These are phyloP conservation scores for Amphichorda felina DNA, from an alignment of 2,329 filamentous ascomycete species.

Conservation along the genomic window DNA sequence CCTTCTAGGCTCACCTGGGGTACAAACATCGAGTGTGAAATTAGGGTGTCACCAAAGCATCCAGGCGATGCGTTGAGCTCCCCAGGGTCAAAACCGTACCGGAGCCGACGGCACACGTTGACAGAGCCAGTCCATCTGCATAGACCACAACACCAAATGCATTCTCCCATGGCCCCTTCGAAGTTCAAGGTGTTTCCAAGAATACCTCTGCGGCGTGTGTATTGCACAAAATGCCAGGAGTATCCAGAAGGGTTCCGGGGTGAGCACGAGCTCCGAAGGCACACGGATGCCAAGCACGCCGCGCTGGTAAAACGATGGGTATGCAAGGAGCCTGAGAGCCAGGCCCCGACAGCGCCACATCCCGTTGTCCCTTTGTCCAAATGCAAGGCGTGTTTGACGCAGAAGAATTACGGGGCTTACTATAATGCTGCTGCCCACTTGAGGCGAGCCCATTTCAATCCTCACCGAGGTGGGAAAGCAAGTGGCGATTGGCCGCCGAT, in stretches of 20 bases:
- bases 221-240: slow-evolving; percentile 68
- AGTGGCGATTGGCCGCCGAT: slow-evolving; percentile 48
- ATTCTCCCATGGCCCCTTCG: slow-evolving; percentile 27
- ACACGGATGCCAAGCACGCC: slow-evolving; percentile 47
- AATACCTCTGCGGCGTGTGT: slow-evolving; percentile 56
- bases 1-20: neutral
- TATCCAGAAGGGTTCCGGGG: slow-evolving; percentile 82
- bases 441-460: slow-evolving; percentile 44
- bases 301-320: slow-evolving; percentile 43
- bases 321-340: slow-evolving; percentile 36
- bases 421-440: slow-evolving; percentile 49
- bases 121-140: slow-evolving; percentile 29
- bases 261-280: slow-evolving; percentile 71
- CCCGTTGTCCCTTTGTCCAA: slow-evolving; percentile 40
- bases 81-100: slow-evolving; percentile 7
- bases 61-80: neutral
- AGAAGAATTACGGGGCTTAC: slow-evolving; percentile 46
- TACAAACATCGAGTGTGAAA: neutral
- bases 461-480: slow-evolving; percentile 41
- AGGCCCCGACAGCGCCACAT: slow-evolving; percentile 22
- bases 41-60: too few relatives aligned
- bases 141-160: slow-evolving; percentile 24
- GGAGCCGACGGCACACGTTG: slow-evolving; percentile 30
- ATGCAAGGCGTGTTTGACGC: slow-evolving; percentile 44
- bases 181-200: slow-evolving; percentile 29